Evolutionary conservation across 1,284 basidiomycete genomes (phyloP).

Genomic region (Golubevia sp.): DNA sequence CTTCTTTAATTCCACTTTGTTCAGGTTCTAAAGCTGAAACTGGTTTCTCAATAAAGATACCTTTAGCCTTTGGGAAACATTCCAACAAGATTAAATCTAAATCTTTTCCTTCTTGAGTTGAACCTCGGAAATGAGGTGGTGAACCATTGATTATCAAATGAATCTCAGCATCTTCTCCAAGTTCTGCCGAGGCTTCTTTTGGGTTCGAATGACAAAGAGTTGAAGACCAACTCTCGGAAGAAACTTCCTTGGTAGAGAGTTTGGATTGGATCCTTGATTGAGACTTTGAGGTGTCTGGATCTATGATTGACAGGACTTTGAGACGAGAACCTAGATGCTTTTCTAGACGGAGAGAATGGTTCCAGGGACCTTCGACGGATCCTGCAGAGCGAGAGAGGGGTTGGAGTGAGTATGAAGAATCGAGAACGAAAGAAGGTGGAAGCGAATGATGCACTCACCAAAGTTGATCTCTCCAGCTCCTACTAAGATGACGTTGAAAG

Average conservation of each 20-base stretch:
- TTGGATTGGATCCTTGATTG: constrained; percentile 19
- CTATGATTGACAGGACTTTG: constrained; percentile 32
- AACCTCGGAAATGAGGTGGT: constrained; percentile 27
- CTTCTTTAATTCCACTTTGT: constrained; percentile 13
- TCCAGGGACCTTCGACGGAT: constrained; percentile 28
- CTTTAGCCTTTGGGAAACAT: constrained; percentile 14
- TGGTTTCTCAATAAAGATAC: constrained; percentile 49
- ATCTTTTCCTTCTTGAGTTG: constrained; percentile 8
- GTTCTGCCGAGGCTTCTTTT: constrained; percentile 12
- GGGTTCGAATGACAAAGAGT: neutral
- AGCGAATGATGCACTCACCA: too few relatives aligned
- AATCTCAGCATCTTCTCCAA: constrained; percentile 3
- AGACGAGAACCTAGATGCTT: constrained; percentile 17
- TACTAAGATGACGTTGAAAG: constrained; percentile 20
- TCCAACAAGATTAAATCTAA: constrained; percentile 16
- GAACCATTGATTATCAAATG: constrained; percentile 28
- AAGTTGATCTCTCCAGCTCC: constrained; percentile 33
- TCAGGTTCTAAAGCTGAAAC: constrained; percentile 32
- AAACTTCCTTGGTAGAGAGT: neutral
- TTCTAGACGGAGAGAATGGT: constrained; percentile 19
- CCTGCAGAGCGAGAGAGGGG: constrained; percentile 5
- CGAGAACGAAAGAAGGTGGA: too few relatives aligned
- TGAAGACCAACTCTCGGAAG: constrained; percentile 12
- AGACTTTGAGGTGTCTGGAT: constrained; percentile 25
- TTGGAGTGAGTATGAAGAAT: neutral